Evolutionary conservation across 2,329 filamentous ascomycete genomes (phyloP), one percentile per base, ranked within the genome.

Genomic region (Cercospora berteroae): DNA sequence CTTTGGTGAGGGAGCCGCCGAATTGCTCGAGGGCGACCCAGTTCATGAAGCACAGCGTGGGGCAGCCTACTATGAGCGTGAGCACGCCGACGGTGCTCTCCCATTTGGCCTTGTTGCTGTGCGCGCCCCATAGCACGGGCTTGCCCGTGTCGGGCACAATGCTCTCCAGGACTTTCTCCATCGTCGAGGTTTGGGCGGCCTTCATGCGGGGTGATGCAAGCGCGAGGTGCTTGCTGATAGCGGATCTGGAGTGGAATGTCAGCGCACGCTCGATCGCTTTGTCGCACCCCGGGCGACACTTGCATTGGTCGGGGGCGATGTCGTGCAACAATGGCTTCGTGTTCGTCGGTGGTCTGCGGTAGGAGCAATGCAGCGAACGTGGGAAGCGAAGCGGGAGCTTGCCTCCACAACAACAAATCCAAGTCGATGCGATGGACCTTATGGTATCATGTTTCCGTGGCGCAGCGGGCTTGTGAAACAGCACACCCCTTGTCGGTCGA

Each of bases 11-110:
- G 1, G 66, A 61, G 25, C 62, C 66, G 12, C 25, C 48, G 39
- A 57, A 67, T 42, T 65, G 66, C 66, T 67, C 62, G 42, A 67
- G 56, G 16, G 66, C 66, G n/a, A 67, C 27, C 57, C 58, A 67
- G 36, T 65, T 65, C 31, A 67, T 23, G 29, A 67, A 48, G 61
- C 62, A 59, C 33, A 67, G 23, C 9, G 57, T 64, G 16, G 65
- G 65, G 44, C 65, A 67, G 59, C 65, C 63, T 33, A 59, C 60
- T 31, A 63, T 64, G 44, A 67, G 60, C 9, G 63, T 42, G 13
- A 64, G 12, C 42, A 59, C 61, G 33, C 65, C 65, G 23, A 64
- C 16, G 20, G 48, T 60, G 56, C 65, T 67, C 61, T 64, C 60
- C 60, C 60, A 67, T 18, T 62, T 64, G 52, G 65, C 65, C 50